phyloP scores from a whole-genome alignment of 1,284 basidiomycete species.

The Tranzscheliella williamsii region DNA sequence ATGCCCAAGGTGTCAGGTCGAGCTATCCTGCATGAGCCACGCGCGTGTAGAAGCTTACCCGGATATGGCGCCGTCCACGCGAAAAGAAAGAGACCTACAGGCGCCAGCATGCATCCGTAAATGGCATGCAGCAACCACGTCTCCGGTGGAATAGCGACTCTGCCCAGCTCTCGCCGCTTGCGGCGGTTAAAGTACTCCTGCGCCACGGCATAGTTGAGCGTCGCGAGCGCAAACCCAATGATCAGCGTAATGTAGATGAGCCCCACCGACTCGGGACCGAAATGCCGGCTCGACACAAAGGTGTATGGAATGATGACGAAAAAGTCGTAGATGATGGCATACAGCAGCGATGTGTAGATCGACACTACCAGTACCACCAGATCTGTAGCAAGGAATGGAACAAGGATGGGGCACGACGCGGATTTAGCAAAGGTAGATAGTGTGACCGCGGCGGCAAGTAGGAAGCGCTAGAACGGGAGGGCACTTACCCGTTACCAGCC shows the following conservation, averaged over 20 bases:
- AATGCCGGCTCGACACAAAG: slow-evolving; percentile 27
- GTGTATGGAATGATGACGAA: slow-evolving; percentile 37
- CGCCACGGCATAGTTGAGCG: slow-evolving; percentile 11
- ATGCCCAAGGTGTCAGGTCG: neutral
- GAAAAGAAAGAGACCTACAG: slow-evolving; percentile 20
- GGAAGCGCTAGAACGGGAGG: neutral
- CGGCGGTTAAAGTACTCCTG: slow-evolving; percentile 20
- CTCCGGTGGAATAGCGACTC: slow-evolving; percentile 12
- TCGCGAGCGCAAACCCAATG: slow-evolving; percentile 25
- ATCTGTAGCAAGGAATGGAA: slow-evolving; percentile 5
- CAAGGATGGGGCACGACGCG: neutral
- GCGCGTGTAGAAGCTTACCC: slow-evolving; percentile 6
- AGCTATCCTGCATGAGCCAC: neutral
- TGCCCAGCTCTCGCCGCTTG: slow-evolving; percentile 15
- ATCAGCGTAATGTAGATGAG: slow-evolving; percentile 30
- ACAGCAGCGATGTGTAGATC: slow-evolving; percentile 33
- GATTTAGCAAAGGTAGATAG: no score
- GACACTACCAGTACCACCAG: slow-evolving; percentile 31
- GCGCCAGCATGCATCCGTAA: slow-evolving; percentile 23
- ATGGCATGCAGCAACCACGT: slow-evolving; percentile 23
- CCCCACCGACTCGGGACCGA: slow-evolving; percentile 20
- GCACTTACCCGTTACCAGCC: slow-evolving; percentile 10
- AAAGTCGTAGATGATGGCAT: slow-evolving; percentile 39
- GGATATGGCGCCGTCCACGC: slow-evolving; percentile 27
- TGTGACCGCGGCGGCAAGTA: no score